A percentile compares a stretch with the other conserved stretches of the same genome.
Evolutionary conservation across 331 rosid species (phyloP).

Genomic region (Pyracantha coccinea): DNA sequence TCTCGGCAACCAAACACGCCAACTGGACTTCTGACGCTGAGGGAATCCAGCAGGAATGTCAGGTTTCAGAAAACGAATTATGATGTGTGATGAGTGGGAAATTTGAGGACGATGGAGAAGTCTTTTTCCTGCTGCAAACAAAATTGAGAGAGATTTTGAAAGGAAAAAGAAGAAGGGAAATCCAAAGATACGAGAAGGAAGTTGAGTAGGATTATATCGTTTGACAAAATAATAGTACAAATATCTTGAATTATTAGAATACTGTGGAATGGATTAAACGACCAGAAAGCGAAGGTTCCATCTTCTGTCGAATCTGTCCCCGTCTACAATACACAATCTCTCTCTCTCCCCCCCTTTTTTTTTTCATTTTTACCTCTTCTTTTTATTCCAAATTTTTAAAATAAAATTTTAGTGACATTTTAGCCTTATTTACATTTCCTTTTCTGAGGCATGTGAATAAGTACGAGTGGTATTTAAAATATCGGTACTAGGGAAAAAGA

Average conservation of each 20-base stretch:
- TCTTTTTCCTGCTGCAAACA: not conserved
- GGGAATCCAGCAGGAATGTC: slow-evolving; percentile 2
- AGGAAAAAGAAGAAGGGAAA: not conserved
- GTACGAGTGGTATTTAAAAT: no score
- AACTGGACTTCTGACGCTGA: not conserved
- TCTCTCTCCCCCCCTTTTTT: no score
- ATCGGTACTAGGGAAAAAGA: no score
- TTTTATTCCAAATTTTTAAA: no score
- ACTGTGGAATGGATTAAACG: not conserved
- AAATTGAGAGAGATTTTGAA: not conserved
- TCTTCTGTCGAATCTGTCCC: no score
- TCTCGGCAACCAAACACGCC: slow-evolving; percentile 18
- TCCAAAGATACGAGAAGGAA: slow-evolving; percentile 5
- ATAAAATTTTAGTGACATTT: no score
- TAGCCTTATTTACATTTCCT: no score
- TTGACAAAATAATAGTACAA: not conserved
- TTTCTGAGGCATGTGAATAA: not conserved
- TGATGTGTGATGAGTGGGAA: not conserved
- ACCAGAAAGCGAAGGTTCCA: not conserved
- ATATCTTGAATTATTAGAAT: not conserved
- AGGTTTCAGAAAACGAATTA: not conserved
- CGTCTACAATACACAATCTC: no score
- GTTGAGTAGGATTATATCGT: not conserved
- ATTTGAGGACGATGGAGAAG: not conserved
- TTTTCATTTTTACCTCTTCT: not conserved